Base-by-base conservation (phyloP, 2,329 filamentous ascomycete species). In the Huntiella abstrusa region DNA sequence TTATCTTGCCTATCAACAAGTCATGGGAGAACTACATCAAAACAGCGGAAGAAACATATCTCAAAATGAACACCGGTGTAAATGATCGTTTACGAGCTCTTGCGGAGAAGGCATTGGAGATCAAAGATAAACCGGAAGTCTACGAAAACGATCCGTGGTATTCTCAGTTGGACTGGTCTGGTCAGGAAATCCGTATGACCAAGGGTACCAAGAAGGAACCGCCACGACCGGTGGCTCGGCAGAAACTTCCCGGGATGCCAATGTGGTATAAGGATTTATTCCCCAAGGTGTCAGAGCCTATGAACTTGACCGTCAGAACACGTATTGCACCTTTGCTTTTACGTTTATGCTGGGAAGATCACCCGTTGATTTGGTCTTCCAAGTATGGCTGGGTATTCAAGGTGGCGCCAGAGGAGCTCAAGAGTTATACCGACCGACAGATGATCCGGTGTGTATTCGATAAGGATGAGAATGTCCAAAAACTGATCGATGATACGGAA, bases 251-350 rank as follows among this genome's bases (percentile, higher is more conserved):
- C 0, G 91, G 91, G 11, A 91, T 83, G 81, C 91, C 91, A 0
- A 72, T 82, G 53, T 98, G 91, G 91, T 98, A 94, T 63, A 95
- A 91, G 57, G 85, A 86, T 58, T 66, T 98, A 1, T 94, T 92
- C 54, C 55, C 71, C 1, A 85, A 76, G 48, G 78, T 64, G 17
- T 73, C 77, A 49, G 64, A 70, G 0, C 72, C 72, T 39, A 91
- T 95, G 48, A 78, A 68, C 50, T 65, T 98, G 13, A 84, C 83
- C 0, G 87, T 96, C 0, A 75, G 92, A 40, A 92, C 86, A 33
- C 75, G 92, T 45, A 77, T 95, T 55, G 83, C 91, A 1, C 86
- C 91, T 0, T 64, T 98, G 13, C 64, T 98, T 10, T 66, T 98
- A 4, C 81, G 80, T 51, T 64, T 98, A 39, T 70, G 81, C 0